These are phyloP conservation scores for Acacia acuminata DNA, from an alignment of 306 rosid genomes.

Conservation along the genomic window DNA sequence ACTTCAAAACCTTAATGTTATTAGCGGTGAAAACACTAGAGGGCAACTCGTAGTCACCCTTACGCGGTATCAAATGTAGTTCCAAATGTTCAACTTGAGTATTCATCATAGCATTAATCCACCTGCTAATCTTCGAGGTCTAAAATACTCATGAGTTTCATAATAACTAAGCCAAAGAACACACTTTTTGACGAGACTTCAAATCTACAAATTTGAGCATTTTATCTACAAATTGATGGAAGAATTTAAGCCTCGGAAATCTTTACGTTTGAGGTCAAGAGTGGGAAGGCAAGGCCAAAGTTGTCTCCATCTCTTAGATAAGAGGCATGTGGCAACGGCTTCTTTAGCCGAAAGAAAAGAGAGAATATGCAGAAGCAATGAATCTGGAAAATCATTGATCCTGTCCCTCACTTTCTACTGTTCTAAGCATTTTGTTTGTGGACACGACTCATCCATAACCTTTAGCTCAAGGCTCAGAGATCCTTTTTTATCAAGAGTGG, in stretches of 20 bases:
- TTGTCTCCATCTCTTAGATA: conserved; percentile 35
- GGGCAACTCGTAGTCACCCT: background rate
- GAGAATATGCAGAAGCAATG: background rate
- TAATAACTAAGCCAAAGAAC: background rate
- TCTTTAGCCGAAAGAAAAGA: conserved; percentile 11
- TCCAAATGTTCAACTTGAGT: background rate
- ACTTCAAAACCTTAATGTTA: background rate
- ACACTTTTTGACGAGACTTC: background rate
- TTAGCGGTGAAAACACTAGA: background rate
- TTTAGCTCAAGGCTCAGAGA: background rate
- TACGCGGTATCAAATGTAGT: background rate
- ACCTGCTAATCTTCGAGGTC: background rate
- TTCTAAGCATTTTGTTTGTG: background rate
- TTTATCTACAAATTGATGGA: background rate
- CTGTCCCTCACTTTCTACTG: background rate
- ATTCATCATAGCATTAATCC: background rate
- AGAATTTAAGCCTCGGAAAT: background rate
- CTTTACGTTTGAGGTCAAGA: background rate
- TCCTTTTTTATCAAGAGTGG: background rate
- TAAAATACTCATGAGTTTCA: too few species aligned
- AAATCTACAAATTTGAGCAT: background rate
- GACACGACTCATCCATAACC: background rate
- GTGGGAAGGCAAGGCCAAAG: conserved; percentile 24
- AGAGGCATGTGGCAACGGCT: conserved; percentile 21
- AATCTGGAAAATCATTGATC: conserved; percentile 12